Base-by-base conservation (phyloP, 1,139 yeast species). In the Meyerozyma guilliermondii region DNA sequence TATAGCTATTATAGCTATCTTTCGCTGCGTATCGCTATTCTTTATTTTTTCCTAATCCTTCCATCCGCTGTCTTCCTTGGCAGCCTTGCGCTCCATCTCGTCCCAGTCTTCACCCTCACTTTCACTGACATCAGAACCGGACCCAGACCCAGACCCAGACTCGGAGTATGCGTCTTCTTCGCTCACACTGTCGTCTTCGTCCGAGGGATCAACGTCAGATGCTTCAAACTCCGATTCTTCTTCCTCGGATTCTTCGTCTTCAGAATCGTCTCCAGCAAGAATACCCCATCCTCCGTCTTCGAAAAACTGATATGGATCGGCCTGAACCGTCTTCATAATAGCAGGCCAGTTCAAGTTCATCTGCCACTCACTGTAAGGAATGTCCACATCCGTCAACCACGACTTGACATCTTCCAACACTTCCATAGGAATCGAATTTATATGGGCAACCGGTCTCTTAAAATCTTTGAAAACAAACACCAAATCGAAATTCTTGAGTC, bases 271-370 rank as follows among this genome's bases (percentile, higher is more conserved):
- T 26, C 83, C 83, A 18, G 88, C 83, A 62, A 92, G 78, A 78
- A 92, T 88, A 35, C 81, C 78, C 99, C 99, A 92, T 43, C 98
- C 98, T 42, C 98, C 98, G 57, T 86, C 92, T 35, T 80, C 74
- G 64, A 91, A 92, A 68, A 92, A 92, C 59, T 88, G 95, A 60
- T 88, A 88, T 14, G 98, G 98, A 63, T 92, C 98, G 9, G 91
- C 83, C 52, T 79, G 80, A 46, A 92, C 82, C 0, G 97, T 89
- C 67, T 89, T 91, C 96, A 94, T 92, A 60, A 92, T 91, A 31
- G 91, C 84, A 13, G 81, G 76, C 99, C 99, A 92, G 67, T 89
- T 89, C 76, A 92, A 82, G 68, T 91, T 91, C 71, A 92, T 85
- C 41, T 95, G 92, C 43, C 98, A 96, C 60, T 91, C 97, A 60